Conservation (phyloP, 106 monocot species). For the Apostasia ramifera region DNA sequence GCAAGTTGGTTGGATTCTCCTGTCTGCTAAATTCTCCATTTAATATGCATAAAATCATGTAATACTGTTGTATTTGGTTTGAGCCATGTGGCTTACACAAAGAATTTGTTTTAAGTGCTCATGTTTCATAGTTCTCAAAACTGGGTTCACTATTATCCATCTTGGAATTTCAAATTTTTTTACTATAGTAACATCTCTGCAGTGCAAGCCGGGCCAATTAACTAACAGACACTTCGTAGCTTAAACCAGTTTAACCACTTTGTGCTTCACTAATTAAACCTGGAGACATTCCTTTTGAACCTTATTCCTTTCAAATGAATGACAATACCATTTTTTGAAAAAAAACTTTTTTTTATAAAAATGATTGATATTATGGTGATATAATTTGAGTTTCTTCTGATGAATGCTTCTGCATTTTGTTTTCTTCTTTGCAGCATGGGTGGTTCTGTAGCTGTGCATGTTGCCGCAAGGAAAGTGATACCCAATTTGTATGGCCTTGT, state of each 20-base stretch:
- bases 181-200: too few species aligned
- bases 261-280: neutral
- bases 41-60: neutral
- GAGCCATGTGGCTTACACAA: too few species aligned
- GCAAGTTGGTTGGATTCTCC: neutral
- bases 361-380: neutral
- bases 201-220: too few species aligned
- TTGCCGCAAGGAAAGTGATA: constrained; percentile 59
- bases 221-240: neutral
- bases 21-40: neutral
- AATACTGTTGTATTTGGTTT: too few species aligned
- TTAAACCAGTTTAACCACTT: neutral
- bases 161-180: too few species aligned
- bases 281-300: too few species aligned
- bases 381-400: constrained; percentile 1
- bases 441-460: constrained; percentile 95
- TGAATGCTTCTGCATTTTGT: neutral
- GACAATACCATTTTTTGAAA: too few species aligned
- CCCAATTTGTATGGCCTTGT: constrained; percentile 56
- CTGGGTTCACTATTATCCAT: too few species aligned
- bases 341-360: too few species aligned
- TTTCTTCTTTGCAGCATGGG: constrained; percentile 71
- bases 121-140: too few species aligned
- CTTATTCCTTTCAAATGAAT: too few species aligned
- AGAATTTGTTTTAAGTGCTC: too few species aligned